Base-by-base conservation (phyloP, 345 rosid species). In the Populus euphratica region DNA sequence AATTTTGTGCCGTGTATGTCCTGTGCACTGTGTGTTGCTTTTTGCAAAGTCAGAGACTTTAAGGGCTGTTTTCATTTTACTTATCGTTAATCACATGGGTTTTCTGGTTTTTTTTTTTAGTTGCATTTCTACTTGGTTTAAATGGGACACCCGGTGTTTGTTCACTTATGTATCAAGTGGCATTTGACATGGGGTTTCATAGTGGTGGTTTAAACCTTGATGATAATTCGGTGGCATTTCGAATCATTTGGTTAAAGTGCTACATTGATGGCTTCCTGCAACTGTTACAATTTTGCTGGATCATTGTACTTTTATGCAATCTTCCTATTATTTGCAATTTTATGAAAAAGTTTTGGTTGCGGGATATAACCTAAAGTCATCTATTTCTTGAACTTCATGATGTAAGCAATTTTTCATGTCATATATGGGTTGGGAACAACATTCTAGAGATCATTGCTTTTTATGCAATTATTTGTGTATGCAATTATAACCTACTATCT, bases 71-170 rank as follows among this genome's bases (percentile, higher is more conserved):
- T 20, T 2, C 59, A 5, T 20, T 77, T 25, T 39, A 27, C 52
- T 72, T 49, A 39, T 71, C 65, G 36, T 71, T 78, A 47, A 52
- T 35, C 47, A 35, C 64, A 61, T 29, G 49, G 70, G 44, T 31
- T 2, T 25, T 29, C 68, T 31, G 6, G 3, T 31, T n/a, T 56
- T 56, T n/a, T 56, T 56, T 6, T 21, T 56, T 23, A 21, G 62
- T 3, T 56, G 62, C 62, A 56, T n/a, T 54, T 56, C 25, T 56
- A 1, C 62, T n/a, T 54, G 25, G 61, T 47, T 61, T 21, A 61
- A 61, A 56, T 39, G 29, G 54, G 39, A 10, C 18, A 14, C 18
- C 35, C 23, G 35, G 5, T 70, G 14, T 5, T 54, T 33, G 20
- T 6, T 56, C n/a, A 6, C 27, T 70, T 54, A 44, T n/a, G 65